Base-by-base conservation (phyloP, 345 rosid genomes). In the Euphorbia peplus region DNA sequence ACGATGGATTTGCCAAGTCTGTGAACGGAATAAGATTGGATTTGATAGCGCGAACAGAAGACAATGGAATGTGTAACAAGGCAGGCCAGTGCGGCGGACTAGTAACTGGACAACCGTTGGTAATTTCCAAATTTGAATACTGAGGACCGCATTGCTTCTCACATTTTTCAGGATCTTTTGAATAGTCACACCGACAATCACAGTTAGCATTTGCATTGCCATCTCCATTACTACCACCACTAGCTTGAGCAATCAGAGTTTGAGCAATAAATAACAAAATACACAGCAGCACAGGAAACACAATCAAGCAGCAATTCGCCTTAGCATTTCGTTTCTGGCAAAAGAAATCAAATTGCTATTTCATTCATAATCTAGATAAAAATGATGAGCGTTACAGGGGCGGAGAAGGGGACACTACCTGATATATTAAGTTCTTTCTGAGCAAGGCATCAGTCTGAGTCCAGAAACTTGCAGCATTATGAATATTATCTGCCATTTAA, bases 341-440 rank as follows among this genome's bases (percentile, higher is more conserved):
- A 63, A 5, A 68, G 21, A 24, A 13, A 70, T 0, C 15, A 56
- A 56, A 56, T 9, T 22, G 4, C 30, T 22, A 50, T 50, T n/a
- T n/a, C n/a, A n/a, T n/a, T 21, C 64, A 10, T 42, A 54, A 47
- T n/a, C 64, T 15, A n/a, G n/a, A n/a, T n/a, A 59, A 15, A 30
- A 19, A 16, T 25, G 67, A 13, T 26, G 25, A 5, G 42, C 6
- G 11, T 32, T 32, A 37, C 21, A 47, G 42, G 22, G n/a, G n/a
- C n/a, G n/a, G 50, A 50, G 37, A 53, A 68, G 41, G 44, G 41
- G 44, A 42, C 4, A 67, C 26, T 37, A 93, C 98, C 96, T 91
- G 98, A 72, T 70, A 88, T 61, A 88, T 83, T 82, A 89, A 73
- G 82, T 91, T 93, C 88, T 93, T 93, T 18, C 93, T 73, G 64